Evolutionary conservation across 768 basidiomycete species (phyloP).

Genomic region (Tremella yokohamensis): DNA sequence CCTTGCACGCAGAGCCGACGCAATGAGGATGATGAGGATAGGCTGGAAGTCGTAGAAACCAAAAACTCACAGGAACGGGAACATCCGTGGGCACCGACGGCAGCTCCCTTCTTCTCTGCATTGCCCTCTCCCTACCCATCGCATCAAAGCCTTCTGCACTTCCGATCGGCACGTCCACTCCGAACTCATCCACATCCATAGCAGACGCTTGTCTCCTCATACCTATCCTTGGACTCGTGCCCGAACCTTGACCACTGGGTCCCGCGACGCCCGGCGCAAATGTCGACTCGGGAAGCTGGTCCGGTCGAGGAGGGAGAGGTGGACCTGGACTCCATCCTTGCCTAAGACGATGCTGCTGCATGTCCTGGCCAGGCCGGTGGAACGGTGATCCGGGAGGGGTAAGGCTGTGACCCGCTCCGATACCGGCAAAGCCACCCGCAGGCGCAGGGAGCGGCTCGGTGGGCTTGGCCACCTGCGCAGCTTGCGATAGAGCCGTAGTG

Average conservation of each 20-base stretch:
- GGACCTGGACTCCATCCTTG: conserved; percentile 7
- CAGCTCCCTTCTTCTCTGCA: conserved; percentile 22
- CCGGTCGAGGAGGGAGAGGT: conserved; percentile 20
- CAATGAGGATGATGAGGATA: neutral
- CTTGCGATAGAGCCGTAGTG: conserved; percentile 21
- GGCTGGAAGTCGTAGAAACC: neutral
- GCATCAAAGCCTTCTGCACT: neutral
- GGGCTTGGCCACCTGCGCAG: conserved; percentile 24
- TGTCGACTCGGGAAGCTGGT: conserved; percentile 20
- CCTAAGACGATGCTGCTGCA: conserved; percentile 17
- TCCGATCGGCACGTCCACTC: neutral
- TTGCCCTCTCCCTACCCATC: neutral
- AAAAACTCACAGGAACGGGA: conserved; percentile 23
- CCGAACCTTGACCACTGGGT: conserved; percentile 7
- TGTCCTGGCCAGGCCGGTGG: conserved; percentile 23
- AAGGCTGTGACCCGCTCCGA: conserved; percentile 41
- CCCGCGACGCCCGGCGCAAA: neutral
- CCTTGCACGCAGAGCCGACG: neutral
- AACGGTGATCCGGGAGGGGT: conserved; percentile 38
- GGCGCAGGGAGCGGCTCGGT: conserved; percentile 6
- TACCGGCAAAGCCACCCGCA: conserved; percentile 26
- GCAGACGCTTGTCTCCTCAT: conserved; percentile 4
- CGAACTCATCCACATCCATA: neutral
- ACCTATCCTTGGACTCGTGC: neutral
- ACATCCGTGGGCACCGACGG: conserved; percentile 28